These are phyloP conservation scores for Fagopyrum homotropicum DNA, from an alignment of 148 eudicot genomes.

Conservation along the genomic window DNA sequence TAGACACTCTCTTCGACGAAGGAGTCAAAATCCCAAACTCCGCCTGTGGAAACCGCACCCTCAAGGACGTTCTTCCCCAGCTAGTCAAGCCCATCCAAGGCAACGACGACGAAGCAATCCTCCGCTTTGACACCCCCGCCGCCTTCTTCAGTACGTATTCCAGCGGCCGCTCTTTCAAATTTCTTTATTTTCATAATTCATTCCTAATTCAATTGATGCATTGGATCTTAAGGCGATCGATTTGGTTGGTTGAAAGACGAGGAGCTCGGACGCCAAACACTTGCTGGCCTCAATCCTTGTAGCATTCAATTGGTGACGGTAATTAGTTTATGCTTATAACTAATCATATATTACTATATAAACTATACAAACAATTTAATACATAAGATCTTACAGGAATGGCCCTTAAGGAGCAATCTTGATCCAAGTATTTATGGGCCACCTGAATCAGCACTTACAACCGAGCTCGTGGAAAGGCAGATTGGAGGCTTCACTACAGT, in stretches of 20 bases:
- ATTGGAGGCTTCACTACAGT: slow-evolving; percentile 44
- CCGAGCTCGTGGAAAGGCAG: slow-evolving; percentile 37
- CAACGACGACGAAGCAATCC: slow-evolving; percentile 13
- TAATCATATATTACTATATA: background rate
- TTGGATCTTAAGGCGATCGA: slow-evolving; percentile 22
- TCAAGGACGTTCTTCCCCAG: slow-evolving; percentile 36
- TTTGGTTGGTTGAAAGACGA: slow-evolving; percentile 28
- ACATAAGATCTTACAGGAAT: slow-evolving; percentile 31
- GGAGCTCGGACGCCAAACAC: slow-evolving; percentile 41
- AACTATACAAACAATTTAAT: background rate
- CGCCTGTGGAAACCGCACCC: background rate
- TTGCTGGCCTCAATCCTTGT: slow-evolving; percentile 70
- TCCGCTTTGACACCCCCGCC: slow-evolving; percentile 4
- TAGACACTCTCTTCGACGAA: slow-evolving; percentile 8
- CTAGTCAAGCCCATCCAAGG: slow-evolving; percentile 28
- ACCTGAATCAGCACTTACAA: slow-evolving; percentile 59
- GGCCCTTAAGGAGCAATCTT: slow-evolving; percentile 63
- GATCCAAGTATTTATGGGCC: slow-evolving; percentile 64
- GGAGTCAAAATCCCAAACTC: slow-evolving; percentile 3
- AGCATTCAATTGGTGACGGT: slow-evolving; percentile 57
- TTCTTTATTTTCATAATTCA: background rate
- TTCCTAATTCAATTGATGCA: background rate
- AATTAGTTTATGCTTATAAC: background rate
- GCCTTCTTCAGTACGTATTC: slow-evolving; percentile 1
- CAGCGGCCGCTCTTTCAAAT: background rate